phyloP scores from a whole-genome alignment of 345 rosid genomes.

The Ceriops zippeliana region DNA sequence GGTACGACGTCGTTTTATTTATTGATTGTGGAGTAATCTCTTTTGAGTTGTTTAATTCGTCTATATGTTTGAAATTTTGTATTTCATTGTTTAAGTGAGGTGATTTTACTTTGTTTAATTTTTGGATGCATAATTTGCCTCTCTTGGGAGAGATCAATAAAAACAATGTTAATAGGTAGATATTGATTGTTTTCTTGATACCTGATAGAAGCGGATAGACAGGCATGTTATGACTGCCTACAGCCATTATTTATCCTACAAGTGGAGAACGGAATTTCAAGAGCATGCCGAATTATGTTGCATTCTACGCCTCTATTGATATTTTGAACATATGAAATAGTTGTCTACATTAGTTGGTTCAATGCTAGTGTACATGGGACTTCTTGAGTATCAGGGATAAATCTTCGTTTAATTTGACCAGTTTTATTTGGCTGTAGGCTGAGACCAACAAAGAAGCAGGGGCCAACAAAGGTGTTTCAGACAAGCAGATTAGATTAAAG shows the following conservation, averaged over 20 bases:
- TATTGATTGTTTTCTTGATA: too few species aligned
- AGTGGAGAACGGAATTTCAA: too few species aligned
- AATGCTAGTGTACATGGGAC: too few species aligned
- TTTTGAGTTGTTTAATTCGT: too few species aligned
- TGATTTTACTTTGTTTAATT: not conserved
- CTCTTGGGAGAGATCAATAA: not conserved
- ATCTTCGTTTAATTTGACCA: not conserved
- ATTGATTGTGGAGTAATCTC: too few species aligned
- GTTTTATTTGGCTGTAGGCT: constrained; percentile 38
- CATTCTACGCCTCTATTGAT: not conserved
- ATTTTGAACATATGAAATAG: not conserved
- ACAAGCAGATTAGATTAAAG: constrained; percentile 80
- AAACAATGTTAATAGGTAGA: too few species aligned
- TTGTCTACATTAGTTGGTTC: not conserved
- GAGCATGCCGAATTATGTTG: too few species aligned
- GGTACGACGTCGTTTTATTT: constrained; percentile 30
- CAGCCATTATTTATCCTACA: too few species aligned
- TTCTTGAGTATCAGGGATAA: not conserved
- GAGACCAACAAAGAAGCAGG: constrained; percentile 89
- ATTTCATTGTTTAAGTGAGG: not conserved
- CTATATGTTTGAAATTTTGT: not conserved
- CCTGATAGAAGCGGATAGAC: too few species aligned
- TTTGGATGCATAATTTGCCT: not conserved
- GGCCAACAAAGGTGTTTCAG: constrained; percentile 88
- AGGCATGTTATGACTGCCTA: too few species aligned